Evolutionary conservation across 805 yeast genomes (phyloP).

Genomic region (Monosporozyma yasuniensis): DNA sequence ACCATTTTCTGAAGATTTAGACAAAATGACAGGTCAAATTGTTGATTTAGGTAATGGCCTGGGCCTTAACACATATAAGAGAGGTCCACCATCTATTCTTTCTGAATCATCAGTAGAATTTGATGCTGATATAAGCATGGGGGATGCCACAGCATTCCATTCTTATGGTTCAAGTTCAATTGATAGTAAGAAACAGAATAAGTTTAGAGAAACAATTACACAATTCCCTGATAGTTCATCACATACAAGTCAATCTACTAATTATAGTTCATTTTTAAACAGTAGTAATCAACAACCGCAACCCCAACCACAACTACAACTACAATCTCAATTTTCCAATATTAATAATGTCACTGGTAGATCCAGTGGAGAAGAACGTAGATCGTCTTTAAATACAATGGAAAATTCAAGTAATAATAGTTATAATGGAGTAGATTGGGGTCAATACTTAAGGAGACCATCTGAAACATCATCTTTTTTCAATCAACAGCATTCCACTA

Average conservation of each 20-base stretch:
- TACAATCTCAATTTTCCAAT: not conserved
- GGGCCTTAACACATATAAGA: constrained; percentile 29
- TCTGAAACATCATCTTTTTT: not conserved
- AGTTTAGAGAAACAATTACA: constrained; percentile 21
- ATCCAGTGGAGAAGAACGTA: not conserved
- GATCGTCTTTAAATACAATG: not conserved
- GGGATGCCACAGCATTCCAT: constrained; percentile 1
- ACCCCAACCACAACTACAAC: not conserved
- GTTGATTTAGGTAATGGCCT: constrained; percentile 31
- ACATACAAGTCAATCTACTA: constrained; percentile 3
- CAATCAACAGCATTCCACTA: not conserved
- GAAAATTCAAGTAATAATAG: constrained; percentile 1
- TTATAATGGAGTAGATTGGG: constrained; percentile 2
- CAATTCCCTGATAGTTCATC: constrained; percentile 18
- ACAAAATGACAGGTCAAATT: constrained; percentile 9
- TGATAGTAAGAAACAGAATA: constrained; percentile 6
- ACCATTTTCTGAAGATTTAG: not conserved
- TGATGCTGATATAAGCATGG: constrained; percentile 5
- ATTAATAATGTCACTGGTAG: not conserved
- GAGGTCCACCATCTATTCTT: constrained; percentile 34
- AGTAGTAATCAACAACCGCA: not conserved
- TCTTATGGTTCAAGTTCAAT: not conserved
- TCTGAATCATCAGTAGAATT: constrained; percentile 29
- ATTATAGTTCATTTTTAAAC: constrained; percentile 1
- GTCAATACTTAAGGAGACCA: not conserved